A percentile compares a stretch with the other conserved stretches of the same genome.
These are phyloP conservation scores for Pichia heedii DNA, from an alignment of 805 yeast species.

Conservation along the genomic window DNA sequence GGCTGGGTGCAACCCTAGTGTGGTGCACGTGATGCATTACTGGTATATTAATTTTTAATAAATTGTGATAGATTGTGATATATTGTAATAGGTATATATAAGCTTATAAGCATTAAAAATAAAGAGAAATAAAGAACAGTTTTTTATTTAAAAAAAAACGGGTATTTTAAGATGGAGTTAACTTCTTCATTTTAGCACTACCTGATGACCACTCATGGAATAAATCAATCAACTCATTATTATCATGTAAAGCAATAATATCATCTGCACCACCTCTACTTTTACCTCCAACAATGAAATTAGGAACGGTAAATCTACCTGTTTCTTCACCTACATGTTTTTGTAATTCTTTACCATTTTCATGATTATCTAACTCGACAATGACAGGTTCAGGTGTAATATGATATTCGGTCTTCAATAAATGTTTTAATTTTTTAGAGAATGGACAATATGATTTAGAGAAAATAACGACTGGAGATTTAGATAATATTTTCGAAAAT, in stretches of 20 bases:
- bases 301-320: slow-evolving; percentile 87
- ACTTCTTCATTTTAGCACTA: slow-evolving; percentile 37
- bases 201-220: slow-evolving; percentile 59
- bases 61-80: no score
- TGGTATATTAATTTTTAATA: background rate
- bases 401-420: slow-evolving; percentile 53
- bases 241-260: slow-evolving; percentile 50
- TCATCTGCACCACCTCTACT: slow-evolving; percentile 91
- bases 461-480: slow-evolving; percentile 61
- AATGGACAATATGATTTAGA: slow-evolving; percentile 65
- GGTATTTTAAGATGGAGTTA: slow-evolving; percentile 2
- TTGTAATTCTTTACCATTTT: slow-evolving; percentile 69
- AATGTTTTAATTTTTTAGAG: slow-evolving; percentile 59
- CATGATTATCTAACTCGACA: slow-evolving; percentile 78
- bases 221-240: slow-evolving; percentile 41
- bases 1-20: no score
- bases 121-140: background rate
- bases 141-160: background rate
- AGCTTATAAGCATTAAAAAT: background rate
- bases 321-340: slow-evolving; percentile 56
- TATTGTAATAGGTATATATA: background rate
- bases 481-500: slow-evolving; percentile 44
- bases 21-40: background rate
- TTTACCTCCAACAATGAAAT: slow-evolving; percentile 62
- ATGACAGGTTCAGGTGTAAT: slow-evolving; percentile 64